Base-by-base conservation (phyloP, 2,329 filamentous ascomycete genomes). In the Ophiostoma novo-ulmi region DNA sequence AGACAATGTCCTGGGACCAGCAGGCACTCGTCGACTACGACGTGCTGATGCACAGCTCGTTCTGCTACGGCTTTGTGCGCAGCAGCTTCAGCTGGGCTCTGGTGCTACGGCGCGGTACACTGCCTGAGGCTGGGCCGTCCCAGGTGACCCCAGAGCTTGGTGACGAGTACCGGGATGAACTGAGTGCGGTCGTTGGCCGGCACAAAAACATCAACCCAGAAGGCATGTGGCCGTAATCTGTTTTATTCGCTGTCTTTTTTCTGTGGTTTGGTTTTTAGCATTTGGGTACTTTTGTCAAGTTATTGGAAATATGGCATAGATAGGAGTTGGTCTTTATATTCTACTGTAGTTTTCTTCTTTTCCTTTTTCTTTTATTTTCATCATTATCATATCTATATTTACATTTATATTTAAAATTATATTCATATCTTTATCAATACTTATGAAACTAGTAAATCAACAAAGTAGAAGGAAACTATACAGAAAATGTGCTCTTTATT, bases 1-100 rank as follows among this genome's bases (percentile, higher is more conserved):
- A 74, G 8, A 70, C 71, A 13, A 70, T 82, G 22, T 77, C 76
- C 14, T 81, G 79, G 73, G 73, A 74, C 69, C 73, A 74, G 69
- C 72, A 72, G 65, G 71, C 69, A 5, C 66, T 72, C n/a, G 71
- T 72, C 48, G 71, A 72, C 58, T 70, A 65, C n/a, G 69, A 72
- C 55, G 71, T 72, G 31, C 64, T 72, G 26, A 64, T 72, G 52
- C 71, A 72, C 69, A 72, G 71, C 64, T 52, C 48, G 48, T 20
- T 72, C 67, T 69, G 69, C 69, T 41, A 65, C 5, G 71, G 71
- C 10, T 72, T 72, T 41, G 63, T 69, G 39, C 69, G 71, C 48
- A 72, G 71, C 69, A 70, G 67, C 52, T 72, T 72, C 55, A 72
- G 71, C 64, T 72, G 71, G 71, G 55, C 36, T 5, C 35, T 72